Evolutionary conservation across 805 yeast species (phyloP).

Genomic region (Helenozyma baotianmanensis): DNA sequence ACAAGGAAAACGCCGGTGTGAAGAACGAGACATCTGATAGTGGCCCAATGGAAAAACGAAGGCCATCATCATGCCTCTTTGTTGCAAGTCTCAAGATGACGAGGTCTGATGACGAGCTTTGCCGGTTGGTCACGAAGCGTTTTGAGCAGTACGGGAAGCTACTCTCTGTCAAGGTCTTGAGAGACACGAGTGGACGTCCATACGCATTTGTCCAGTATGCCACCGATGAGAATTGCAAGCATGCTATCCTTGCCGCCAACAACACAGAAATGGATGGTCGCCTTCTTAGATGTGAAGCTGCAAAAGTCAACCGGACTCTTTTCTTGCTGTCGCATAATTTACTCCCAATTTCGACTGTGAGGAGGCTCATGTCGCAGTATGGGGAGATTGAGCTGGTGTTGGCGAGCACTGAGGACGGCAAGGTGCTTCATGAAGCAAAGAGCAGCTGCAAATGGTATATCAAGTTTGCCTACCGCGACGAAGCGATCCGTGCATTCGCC

Average conservation of each 20-base stretch:
- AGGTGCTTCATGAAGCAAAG: constrained; percentile 9
- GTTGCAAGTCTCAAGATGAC: constrained; percentile 75
- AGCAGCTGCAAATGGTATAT: constrained; percentile 56
- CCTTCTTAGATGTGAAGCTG: constrained; percentile 80
- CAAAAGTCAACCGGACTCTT: constrained; percentile 85
- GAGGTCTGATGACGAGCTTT: constrained; percentile 65
- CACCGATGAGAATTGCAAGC: constrained; percentile 61
- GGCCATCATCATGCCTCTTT: constrained; percentile 81
- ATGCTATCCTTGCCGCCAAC: constrained; percentile 67
- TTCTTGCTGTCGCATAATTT: constrained; percentile 42
- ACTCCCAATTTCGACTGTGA: constrained; percentile 38
- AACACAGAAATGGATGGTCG: constrained; percentile 68
- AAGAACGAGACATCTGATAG: too few species aligned
- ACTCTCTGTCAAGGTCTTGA: constrained; percentile 70
- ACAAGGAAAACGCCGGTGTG: constrained; percentile 4
- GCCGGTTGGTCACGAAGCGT: constrained; percentile 62
- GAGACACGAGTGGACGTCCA: constrained; percentile 78
- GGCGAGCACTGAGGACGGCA: constrained; percentile 33
- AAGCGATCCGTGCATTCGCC: constrained; percentile 83
- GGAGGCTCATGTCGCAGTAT: constrained; percentile 40
- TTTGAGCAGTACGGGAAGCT: constrained; percentile 70
- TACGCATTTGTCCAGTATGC: constrained; percentile 90
- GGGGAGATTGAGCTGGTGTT: constrained; percentile 76
- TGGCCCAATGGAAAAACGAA: constrained; percentile 5
- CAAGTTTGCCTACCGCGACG: constrained; percentile 77